Evolutionary conservation across 2,329 filamentous ascomycete genomes (phyloP).

Genomic region (Fusarium albosuccineum): DNA sequence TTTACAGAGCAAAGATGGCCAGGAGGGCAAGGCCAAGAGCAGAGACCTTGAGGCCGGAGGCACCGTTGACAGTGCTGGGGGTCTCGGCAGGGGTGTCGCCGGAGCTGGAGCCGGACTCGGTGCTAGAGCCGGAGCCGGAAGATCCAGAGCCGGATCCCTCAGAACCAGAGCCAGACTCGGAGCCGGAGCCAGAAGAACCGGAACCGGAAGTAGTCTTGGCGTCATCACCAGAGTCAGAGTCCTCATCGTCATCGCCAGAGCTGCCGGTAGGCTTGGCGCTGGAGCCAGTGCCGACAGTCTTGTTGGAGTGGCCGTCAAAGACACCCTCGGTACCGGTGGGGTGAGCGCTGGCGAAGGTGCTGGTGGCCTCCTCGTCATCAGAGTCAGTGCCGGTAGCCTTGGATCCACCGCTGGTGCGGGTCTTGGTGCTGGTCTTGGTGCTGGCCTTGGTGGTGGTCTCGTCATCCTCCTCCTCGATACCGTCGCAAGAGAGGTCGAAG

Average conservation of each 20-base stretch:
- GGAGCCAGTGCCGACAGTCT: slow-evolving; percentile 24
- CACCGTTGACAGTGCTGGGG: slow-evolving; percentile 34
- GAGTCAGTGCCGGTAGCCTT: slow-evolving; percentile 49
- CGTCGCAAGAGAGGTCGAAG: slow-evolving; percentile 68
- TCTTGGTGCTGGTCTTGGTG: slow-evolving; percentile 38
- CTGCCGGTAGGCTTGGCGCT: not conserved
- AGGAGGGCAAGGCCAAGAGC: slow-evolving; percentile 37
- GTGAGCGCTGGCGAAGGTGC: slow-evolving; percentile 59
- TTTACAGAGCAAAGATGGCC: slow-evolving; percentile 44
- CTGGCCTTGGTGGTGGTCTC: slow-evolving; percentile 41
- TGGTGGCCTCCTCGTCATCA: slow-evolving; percentile 50
- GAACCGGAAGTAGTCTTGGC: not conserved
- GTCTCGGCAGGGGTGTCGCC: slow-evolving; percentile 31
- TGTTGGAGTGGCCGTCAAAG: slow-evolving; percentile 53
- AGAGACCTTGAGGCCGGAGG: slow-evolving; percentile 35
- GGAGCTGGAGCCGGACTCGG: slow-evolving; percentile 14
- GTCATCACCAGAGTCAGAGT: slow-evolving; percentile 26
- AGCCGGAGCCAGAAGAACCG: slow-evolving; percentile 30
- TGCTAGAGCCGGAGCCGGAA: slow-evolving; percentile 8
- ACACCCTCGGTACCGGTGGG: slow-evolving; percentile 62
- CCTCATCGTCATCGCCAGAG: slow-evolving; percentile 19
- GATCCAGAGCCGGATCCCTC: slow-evolving; percentile 25
- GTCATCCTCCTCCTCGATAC: slow-evolving; percentile 45
- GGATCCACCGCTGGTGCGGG: slow-evolving; percentile 14
- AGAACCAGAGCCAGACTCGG: slow-evolving; percentile 27